Percentiles rank a stretch among this genome's conserved stretches.
Evolutionary conservation across 163 green algal genomes (phyloP).

Genomic region (Smithsoniella earleae): DNA sequence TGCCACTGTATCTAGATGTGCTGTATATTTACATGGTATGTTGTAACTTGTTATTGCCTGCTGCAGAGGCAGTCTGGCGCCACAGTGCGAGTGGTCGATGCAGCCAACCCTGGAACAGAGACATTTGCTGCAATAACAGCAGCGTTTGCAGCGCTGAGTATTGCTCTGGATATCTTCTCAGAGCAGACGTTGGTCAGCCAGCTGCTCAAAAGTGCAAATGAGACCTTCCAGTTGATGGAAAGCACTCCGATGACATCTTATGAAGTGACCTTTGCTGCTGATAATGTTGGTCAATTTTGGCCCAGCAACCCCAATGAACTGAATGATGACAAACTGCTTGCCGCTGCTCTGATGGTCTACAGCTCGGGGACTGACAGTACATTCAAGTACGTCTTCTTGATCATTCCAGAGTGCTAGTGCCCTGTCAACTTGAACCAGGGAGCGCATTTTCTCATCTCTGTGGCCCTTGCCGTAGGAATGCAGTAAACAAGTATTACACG

Average conservation of each 20-base stretch:
- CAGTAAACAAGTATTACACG: constrained; percentile 19
- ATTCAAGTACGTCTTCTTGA: background rate
- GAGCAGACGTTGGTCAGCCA: background rate
- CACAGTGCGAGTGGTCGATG: no score
- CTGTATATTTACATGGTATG: no score
- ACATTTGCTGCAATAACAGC: constrained; percentile 12
- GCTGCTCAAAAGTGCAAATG: background rate
- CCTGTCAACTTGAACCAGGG: no score
- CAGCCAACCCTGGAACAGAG: background rate
- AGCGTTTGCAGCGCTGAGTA: constrained; percentile 1
- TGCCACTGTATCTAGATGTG: no score
- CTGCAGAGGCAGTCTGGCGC: background rate
- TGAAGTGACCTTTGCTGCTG: background rate
- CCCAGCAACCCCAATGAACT: background rate
- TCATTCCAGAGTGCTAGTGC: no score
- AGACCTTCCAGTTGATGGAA: constrained; percentile 22
- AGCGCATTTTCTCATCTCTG: no score
- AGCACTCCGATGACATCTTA: background rate
- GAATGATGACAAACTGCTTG: constrained; percentile 14
- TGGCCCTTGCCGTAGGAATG: constrained; percentile 2
- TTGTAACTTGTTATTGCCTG: no score
- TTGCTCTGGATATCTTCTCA: background rate
- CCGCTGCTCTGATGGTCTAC: constrained; percentile 7
- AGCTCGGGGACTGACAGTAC: background rate
- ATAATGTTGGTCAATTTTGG: background rate